Evolutionary conservation across 441 rosid genomes (phyloP).

Genomic region (Metrosideros polymorpha): DNA sequence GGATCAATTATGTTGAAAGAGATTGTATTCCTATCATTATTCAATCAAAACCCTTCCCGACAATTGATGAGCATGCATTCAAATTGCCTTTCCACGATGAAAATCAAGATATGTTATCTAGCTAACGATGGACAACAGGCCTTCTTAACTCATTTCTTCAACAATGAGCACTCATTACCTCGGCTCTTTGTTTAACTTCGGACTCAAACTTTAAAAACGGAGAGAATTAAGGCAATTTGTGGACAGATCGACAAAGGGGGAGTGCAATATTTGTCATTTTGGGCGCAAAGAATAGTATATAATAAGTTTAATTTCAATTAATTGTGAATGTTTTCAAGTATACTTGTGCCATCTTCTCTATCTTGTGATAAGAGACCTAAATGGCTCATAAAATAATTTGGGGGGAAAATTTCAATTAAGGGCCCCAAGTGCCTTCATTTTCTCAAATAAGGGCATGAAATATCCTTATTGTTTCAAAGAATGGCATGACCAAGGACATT

Average conservation of each 20-base stretch:
- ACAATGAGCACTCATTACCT: neutral
- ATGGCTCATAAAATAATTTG: neutral
- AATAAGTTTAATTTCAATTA: neutral
- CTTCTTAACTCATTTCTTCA: neutral
- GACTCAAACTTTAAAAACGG: neutral
- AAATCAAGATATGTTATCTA: neutral
- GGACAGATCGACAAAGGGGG: no score
- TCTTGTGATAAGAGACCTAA: neutral
- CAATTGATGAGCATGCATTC: neutral
- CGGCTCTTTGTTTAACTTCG: neutral
- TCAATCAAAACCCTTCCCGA: neutral
- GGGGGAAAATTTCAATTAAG: no score
- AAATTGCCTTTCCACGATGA: neutral
- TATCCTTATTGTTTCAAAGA: no score
- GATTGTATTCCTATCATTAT: neutral
- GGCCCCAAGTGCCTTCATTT: no score
- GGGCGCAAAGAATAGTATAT: neutral
- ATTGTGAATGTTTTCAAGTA: neutral
- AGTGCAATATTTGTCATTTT: no score
- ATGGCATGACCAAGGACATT: no score
- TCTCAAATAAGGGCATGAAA: no score
- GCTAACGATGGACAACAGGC: neutral
- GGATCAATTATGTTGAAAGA: neutral
- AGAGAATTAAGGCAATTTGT: neutral
- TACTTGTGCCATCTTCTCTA: neutral